These are phyloP conservation scores for Penicillium robsamsonii DNA, from an alignment of 495 filamentous ascomycete genomes.

Conservation along the genomic window DNA sequence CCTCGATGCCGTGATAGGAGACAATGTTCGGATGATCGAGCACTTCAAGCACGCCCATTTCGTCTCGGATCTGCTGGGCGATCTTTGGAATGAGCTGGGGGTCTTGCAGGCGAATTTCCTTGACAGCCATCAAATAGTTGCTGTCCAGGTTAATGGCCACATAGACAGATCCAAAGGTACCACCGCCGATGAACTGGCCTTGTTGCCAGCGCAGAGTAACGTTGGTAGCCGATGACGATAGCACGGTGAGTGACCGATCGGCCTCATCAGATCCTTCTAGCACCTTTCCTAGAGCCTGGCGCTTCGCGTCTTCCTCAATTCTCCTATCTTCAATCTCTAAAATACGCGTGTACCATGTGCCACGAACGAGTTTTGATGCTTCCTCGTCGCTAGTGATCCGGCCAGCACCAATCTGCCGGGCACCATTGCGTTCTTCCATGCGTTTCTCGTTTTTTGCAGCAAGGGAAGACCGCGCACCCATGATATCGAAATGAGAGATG, in stretches of 20 bases:
- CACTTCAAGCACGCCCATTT: conserved; percentile 93
- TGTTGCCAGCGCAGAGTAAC: conserved; percentile 96
- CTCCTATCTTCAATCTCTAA: conserved; percentile 71
- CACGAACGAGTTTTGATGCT: conserved; percentile 67
- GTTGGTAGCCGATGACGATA: conserved; percentile 91
- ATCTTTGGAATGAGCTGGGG: conserved; percentile 93
- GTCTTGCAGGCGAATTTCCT: conserved; percentile 96
- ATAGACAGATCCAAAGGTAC: conserved; percentile 96
- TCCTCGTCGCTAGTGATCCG: conserved; percentile 82
- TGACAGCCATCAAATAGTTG: conserved; percentile 95
- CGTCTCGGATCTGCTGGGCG: conserved; percentile 88
- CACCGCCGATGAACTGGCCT: conserved; percentile 93
- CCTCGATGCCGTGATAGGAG: conserved; percentile 95
- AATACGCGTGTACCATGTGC: conserved; percentile 68
- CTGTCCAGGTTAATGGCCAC: conserved; percentile 95
- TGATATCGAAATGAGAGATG: conserved; percentile 98
- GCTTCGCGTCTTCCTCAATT: conserved; percentile 78
- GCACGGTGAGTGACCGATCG: conserved; percentile 87
- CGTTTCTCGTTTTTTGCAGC: conserved; percentile 90
- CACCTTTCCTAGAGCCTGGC: conserved; percentile 83
- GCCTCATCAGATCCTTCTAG: conserved; percentile 93
- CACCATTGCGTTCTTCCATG: conserved; percentile 71
- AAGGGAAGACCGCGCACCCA: conserved; percentile 89
- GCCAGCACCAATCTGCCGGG: conserved; percentile 71
- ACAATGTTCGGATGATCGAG: conserved; percentile 97